Evolutionary conservation across 176 grass and related monocot species (phyloP), one percentile per base, ranked within the genome.

Genomic region (Saccharum officinarum): DNA sequence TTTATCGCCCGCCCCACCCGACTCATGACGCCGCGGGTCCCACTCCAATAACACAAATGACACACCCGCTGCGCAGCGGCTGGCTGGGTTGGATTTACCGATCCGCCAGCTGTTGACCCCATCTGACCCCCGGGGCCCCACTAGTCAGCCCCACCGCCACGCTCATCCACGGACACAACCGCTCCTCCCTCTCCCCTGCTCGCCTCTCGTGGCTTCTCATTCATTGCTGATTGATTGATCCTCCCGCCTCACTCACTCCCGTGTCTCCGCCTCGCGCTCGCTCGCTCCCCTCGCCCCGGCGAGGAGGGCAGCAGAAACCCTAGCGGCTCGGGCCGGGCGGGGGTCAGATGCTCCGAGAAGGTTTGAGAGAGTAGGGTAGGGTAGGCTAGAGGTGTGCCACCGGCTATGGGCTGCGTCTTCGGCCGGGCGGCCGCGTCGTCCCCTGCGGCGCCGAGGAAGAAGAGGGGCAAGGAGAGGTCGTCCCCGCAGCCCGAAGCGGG

Each of bases 341-440:
- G 40, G 14, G 4, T 54, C 8, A 22, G 67, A 84, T 84, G 81
- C 82, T 46, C 36, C 46, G 63, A 28, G 36, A 45, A 59, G 34
- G 71, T n/a, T 30, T 61, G 16, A 37, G 42, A 50, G 28, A 71
- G 7, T 10, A 73, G 8, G 14, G 23, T 64, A 73, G 8, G 14
- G 33, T 64, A 73, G 47, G 47, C 22, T 71, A 73, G 33, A 45
- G 41, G 10, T 18, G 26, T 0, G 71, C 25, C 1, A 39, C 10
- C 10, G 8, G 59, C 71, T 38, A 90, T 91, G 89, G 89, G 89
- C 62, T 91, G 89, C 76, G 85, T 87, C 49, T 87, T 91, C 80
- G 85, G 84, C 37, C 84, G 80, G 75, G 38, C 83, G 40, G 37
- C 68, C 40, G 55, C 77, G 49, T 61, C 84, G 38, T 45, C 77